Evolutionary conservation across 768 basidiomycete genomes (phyloP), one percentile per base, ranked within the genome.

Genomic region (Tulasnella sp.): DNA sequence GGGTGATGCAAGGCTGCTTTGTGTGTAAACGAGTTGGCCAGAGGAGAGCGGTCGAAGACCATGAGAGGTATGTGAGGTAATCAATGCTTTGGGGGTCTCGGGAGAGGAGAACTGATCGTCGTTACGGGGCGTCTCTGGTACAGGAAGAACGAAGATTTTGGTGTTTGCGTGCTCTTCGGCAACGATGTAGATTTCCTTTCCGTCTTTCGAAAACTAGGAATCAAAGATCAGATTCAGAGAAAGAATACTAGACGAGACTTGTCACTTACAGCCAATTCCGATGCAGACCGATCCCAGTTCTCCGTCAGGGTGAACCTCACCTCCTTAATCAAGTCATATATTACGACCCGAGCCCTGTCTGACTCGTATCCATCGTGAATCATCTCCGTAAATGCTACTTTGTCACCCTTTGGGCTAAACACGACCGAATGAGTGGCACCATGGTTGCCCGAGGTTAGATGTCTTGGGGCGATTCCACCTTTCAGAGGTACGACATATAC

Each of bases 51-150:
- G 62, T 54, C 83, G 77, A 28, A 90, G 63, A 27, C 74, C 77
- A 4, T 77, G 76, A 4, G 73, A 77, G 15, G 76, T 69, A 54
- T 77, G 76, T 29, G 62, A 65, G 33, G 72, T 61, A 1, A 83
- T 84, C 40, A 92, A 66, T 16, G 73, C 67, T 45, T 75, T 60
- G 0, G 88, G 88, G 66, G 60, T 92, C 86, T 59, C 33, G 32
- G 81, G 86, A 7, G 90, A 73, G 37, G 89, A 77, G 41, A 91
- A 72, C 62, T 85, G 83, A 6, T 76, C 74, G 55, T 86, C 85
- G 56, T 0, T 33, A 13, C 19, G 2, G 6, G 22, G 13, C 33
- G 35, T 28, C 10, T 15, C 22, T 9, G 33, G 34, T 9, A 50
- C 19, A 40, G 34, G 16, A 35, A 49, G 28, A 22, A 15, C 29